Conservation (phyloP, 2,329 filamentous ascomycete genomes). For the Pseudogymnoascus sp. region DNA sequence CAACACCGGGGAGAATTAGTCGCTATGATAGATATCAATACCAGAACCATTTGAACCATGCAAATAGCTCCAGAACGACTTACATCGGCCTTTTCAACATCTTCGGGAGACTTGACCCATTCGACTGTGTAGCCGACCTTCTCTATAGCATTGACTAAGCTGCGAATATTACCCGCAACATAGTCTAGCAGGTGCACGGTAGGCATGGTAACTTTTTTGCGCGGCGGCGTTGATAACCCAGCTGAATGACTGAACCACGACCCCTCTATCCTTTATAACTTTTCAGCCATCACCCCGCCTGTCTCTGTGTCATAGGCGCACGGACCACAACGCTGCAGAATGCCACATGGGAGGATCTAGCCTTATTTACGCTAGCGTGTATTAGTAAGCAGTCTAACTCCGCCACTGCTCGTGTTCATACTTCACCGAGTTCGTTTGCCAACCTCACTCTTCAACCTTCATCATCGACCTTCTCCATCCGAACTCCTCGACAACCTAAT, state of each 20-base stretch:
- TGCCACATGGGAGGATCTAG: not conserved
- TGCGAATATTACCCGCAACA: slow-evolving; percentile 92
- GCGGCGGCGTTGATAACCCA: not conserved
- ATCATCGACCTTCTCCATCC: slow-evolving; percentile 5
- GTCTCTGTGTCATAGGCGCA: not conserved
- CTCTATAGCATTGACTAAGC: slow-evolving; percentile 94
- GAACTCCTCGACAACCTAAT: not conserved
- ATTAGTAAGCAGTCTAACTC: slow-evolving; percentile 1
- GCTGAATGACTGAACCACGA: not conserved
- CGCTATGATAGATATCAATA: slow-evolving; percentile 45
- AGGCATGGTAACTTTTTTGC: slow-evolving; percentile 46
- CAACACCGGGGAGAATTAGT: slow-evolving; percentile 91
- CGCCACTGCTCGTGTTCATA: slow-evolving; percentile 2
- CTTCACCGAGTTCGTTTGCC: not conserved
- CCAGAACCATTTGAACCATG: not conserved
- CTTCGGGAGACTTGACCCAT: slow-evolving; percentile 80
- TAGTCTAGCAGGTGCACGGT: slow-evolving; percentile 77
- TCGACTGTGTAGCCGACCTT: slow-evolving; percentile 88
- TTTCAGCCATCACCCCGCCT: not conserved
- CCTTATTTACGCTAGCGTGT: not conserved
- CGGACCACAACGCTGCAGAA: not conserved
- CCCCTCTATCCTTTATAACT: slow-evolving; percentile 7
- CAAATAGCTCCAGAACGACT: slow-evolving; percentile 20
- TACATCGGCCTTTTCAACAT: slow-evolving; percentile 80
- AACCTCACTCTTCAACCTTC: not conserved